Percentiles rank a stretch among this genome's conserved stretches.
Evolutionary conservation across 73 alveolate species (phyloP).

Genomic region (Paramecium caudatum): DNA sequence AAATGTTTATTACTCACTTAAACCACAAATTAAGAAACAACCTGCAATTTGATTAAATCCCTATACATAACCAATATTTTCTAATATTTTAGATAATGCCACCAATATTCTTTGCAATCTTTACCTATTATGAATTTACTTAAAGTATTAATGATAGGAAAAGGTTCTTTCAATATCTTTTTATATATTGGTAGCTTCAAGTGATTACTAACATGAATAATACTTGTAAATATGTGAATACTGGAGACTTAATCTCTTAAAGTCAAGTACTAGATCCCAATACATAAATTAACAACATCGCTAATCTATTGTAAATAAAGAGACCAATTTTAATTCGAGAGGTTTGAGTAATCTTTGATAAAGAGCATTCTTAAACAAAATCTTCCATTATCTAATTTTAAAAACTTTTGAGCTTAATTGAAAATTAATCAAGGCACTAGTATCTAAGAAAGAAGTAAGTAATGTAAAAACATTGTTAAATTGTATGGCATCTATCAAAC

Average conservation of each 20-base stretch:
- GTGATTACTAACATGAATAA: conserved; percentile 31
- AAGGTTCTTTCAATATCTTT: conserved; percentile 61
- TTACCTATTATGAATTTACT: conserved; percentile 26
- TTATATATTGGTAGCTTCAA: conserved; percentile 13
- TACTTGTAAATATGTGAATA: conserved; percentile 11
- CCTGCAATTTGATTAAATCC: conserved; percentile 64
- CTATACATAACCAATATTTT: conserved; percentile 1
- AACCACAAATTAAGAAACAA: not conserved
- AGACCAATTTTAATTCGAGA: not conserved
- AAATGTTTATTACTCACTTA: conserved; percentile 37
- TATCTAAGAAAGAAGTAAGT: conserved; percentile 18
- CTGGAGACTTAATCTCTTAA: not conserved
- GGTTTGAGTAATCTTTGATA: conserved; percentile 31
- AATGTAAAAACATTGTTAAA: not conserved
- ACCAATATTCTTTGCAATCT: not conserved
- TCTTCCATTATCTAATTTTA: conserved; percentile 39
- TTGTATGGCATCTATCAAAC: not conserved
- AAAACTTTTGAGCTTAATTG: conserved; percentile 32
- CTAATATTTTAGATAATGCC: conserved; percentile 5
- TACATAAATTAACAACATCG: conserved; percentile 14
- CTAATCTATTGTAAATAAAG: conserved; percentile 3
- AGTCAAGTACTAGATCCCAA: conserved; percentile 51
- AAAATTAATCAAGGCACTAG: conserved; percentile 32
- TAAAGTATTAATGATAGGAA: conserved; percentile 17
- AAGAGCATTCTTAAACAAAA: not conserved